Evolutionary conservation across 73 alveolate species (phyloP).

Genomic region (Chromera velia): DNA sequence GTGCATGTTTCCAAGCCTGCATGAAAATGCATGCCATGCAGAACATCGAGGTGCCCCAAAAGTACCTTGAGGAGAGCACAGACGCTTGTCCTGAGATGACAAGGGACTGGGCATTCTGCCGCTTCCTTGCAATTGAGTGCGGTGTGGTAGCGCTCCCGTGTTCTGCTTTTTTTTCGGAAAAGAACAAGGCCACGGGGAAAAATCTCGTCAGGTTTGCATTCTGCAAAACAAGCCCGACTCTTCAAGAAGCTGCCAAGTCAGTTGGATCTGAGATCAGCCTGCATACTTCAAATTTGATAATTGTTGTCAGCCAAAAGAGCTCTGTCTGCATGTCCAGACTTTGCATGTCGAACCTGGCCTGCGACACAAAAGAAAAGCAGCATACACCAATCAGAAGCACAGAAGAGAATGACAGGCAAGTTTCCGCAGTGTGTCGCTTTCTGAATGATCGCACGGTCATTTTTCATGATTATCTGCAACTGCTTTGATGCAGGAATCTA

Average conservation of each 20-base stretch:
- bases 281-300: neutral
- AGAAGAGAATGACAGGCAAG: no score
- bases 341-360: neutral
- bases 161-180: constrained; percentile 12
- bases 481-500: no score
- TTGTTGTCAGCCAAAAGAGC: neutral
- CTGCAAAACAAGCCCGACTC: constrained; percentile 10
- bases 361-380: no score
- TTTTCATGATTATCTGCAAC: no score
- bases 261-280: neutral
- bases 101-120: constrained; percentile 23
- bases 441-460: neutral
- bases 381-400: no score
- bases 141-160: constrained; percentile 22
- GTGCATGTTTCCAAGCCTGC: no score
- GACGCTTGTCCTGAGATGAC: neutral
- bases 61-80: neutral
- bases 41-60: neutral
- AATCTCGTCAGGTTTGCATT: constrained; percentile 17
- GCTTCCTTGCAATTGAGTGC: constrained; percentile 2
- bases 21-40: no score
- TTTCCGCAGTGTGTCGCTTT: no score
- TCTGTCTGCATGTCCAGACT: neutral
- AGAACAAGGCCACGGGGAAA: constrained; percentile 7
- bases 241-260: constrained; percentile 15